A percentile compares a stretch with the other conserved stretches of the same genome.
Evolutionary conservation across 2,329 filamentous ascomycete genomes (phyloP).

Genomic region (Hypoxylon sp.): DNA sequence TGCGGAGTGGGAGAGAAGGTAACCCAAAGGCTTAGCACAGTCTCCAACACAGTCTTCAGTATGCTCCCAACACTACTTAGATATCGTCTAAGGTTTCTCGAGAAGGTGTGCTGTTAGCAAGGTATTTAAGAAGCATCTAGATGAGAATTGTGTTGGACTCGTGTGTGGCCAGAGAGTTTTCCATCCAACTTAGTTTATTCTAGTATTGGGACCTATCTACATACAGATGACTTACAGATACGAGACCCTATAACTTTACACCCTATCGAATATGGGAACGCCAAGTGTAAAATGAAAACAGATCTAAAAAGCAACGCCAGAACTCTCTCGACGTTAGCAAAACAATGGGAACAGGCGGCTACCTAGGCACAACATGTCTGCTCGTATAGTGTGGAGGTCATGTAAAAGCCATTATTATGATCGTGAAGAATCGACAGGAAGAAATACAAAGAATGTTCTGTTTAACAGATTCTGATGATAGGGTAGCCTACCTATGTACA

Average conservation of each 20-base stretch:
- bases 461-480: too few species aligned
- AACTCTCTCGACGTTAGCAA: slow-evolving; percentile 19
- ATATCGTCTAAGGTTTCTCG: not conserved
- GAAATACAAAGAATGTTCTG: not conserved
- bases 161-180: slow-evolving; percentile 21
- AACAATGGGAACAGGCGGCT: slow-evolving; percentile 9
- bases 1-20: slow-evolving; percentile 12
- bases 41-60: slow-evolving; percentile 20
- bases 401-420: not conserved
- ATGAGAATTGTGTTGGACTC: slow-evolving; percentile 5
- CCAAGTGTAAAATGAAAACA: slow-evolving; percentile 34
- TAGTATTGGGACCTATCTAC: slow-evolving; percentile 28
- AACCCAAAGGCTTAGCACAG: slow-evolving; percentile 40
- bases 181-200: slow-evolving; percentile 17
- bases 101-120: slow-evolving; percentile 1
- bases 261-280: slow-evolving; percentile 31
- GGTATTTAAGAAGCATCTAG: slow-evolving; percentile 2
- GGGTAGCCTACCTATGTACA: too few species aligned
- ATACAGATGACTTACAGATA: slow-evolving; percentile 32
- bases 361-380: not conserved
- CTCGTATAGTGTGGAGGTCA: slow-evolving; percentile 18
- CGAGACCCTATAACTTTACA: slow-evolving; percentile 36
- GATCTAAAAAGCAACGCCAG: slow-evolving; percentile 19
- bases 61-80: not conserved
- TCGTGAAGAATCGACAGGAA: not conserved